phyloP scores from a whole-genome alignment of 1,284 basidiomycete species.

The Rhodotorula sp. region DNA sequence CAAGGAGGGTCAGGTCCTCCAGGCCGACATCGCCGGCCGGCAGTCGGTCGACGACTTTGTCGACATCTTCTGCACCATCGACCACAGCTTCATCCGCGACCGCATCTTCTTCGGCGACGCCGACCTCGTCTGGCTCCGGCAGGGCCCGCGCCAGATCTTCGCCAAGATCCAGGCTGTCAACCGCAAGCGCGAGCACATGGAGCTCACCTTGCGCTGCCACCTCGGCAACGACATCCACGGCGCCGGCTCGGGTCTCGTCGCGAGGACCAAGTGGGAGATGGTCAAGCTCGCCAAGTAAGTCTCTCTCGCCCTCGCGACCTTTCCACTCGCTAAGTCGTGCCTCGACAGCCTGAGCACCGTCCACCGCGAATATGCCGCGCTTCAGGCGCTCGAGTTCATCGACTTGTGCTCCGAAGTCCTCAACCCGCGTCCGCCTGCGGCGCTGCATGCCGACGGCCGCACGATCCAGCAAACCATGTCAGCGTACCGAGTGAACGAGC shows the following conservation, averaged over 20 bases:
- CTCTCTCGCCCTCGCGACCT: not conserved
- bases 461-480: slow-evolving; percentile 70
- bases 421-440: slow-evolving; percentile 61
- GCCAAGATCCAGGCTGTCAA: slow-evolving; percentile 77
- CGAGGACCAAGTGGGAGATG: slow-evolving; percentile 70
- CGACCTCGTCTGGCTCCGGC: slow-evolving; percentile 72
- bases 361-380: slow-evolving; percentile 86
- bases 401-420: slow-evolving; percentile 73
- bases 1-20: slow-evolving; percentile 56
- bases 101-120: slow-evolving; percentile 76
- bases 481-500: slow-evolving; percentile 79
- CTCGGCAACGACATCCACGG: slow-evolving; percentile 51
- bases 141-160: slow-evolving; percentile 57
- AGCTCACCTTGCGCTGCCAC: slow-evolving; percentile 56
- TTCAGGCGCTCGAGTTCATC: slow-evolving; percentile 79
- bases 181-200: slow-evolving; percentile 56
- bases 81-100: slow-evolving; percentile 59
- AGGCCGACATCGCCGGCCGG: slow-evolving; percentile 64
- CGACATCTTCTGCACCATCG: slow-evolving; percentile 61
- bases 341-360: slow-evolving; percentile 76
- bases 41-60: slow-evolving; percentile 70
- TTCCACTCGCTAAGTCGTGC: not conserved
- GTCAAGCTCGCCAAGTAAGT: slow-evolving; percentile 78
- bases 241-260: slow-evolving; percentile 52
- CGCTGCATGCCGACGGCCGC: slow-evolving; percentile 56